Conservation (phyloP, 139 green algal genomes). For the Micractinium sp. region DNA sequence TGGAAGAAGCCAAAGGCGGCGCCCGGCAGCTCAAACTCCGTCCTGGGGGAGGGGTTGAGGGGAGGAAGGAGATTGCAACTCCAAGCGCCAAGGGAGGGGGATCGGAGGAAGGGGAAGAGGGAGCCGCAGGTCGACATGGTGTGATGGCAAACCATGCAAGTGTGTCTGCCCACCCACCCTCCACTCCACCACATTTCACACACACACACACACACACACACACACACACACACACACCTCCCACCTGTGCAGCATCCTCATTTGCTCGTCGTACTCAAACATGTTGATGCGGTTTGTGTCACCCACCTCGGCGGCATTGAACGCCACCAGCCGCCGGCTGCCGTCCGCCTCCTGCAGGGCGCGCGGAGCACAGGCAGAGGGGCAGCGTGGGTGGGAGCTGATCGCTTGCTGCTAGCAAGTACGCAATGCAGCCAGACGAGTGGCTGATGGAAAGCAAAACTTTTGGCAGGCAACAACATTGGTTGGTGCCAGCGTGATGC, state of each 20-base stretch:
- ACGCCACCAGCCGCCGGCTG: conserved; percentile 47
- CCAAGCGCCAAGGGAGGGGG: too few relatives aligned
- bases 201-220: too few relatives aligned
- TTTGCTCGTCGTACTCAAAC: conserved; percentile 54
- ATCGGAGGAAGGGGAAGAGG: too few relatives aligned
- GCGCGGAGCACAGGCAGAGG: too few relatives aligned
- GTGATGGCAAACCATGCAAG: too few relatives aligned
- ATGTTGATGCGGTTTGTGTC: conserved; percentile 35
- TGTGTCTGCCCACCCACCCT: too few relatives aligned
- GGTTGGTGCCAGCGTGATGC: too few relatives aligned
- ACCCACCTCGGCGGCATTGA: conserved; percentile 38
- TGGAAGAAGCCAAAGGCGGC: conserved; percentile 62
- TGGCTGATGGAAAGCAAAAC: too few relatives aligned
- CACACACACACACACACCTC: background rate
- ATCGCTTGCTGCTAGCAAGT: background rate
- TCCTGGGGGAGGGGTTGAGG: background rate
- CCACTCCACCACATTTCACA: too few relatives aligned
- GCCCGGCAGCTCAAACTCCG: conserved; percentile 23
- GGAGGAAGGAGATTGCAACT: background rate
- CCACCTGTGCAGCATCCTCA: conserved; percentile 27
- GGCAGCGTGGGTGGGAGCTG: background rate
- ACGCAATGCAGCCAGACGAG: background rate
- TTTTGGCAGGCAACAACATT: too few relatives aligned
- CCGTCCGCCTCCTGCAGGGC: conserved; percentile 43
- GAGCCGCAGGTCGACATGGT: too few relatives aligned